Evolutionary conservation across 2,329 filamentous ascomycete species (phyloP).

Genomic region (Sordariomycetes sp.): DNA sequence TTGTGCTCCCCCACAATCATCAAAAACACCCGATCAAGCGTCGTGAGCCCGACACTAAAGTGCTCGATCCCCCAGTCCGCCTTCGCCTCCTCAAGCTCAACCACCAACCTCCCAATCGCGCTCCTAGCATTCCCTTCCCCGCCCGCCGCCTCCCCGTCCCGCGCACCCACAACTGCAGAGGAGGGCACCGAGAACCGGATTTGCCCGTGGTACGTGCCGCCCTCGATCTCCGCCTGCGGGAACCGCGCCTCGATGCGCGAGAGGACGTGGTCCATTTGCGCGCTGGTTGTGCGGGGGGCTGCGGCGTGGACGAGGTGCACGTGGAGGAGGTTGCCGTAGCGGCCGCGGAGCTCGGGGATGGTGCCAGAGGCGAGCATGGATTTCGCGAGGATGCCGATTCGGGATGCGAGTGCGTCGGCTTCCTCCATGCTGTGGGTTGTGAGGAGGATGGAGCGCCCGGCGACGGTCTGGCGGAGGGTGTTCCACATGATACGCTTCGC

Average conservation of each 20-base stretch:
- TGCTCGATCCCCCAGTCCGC: conserved; percentile 61
- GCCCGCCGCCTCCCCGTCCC: conserved; percentile 12
- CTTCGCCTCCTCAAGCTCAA: conserved; percentile 59
- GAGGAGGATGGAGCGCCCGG: conserved; percentile 69
- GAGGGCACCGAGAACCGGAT: conserved; percentile 68
- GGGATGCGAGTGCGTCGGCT: conserved; percentile 72
- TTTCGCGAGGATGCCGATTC: conserved; percentile 75
- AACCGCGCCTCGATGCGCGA: conserved; percentile 52
- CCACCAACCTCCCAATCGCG: conserved; percentile 57
- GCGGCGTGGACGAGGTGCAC: conserved; percentile 67
- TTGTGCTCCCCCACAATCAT: conserved; percentile 71
- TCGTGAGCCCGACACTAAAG: conserved; percentile 78
- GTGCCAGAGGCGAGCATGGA: conserved; percentile 78
- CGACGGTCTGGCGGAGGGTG: conserved; percentile 59
- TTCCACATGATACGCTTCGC: conserved; percentile 91
- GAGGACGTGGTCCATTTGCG: conserved; percentile 54
- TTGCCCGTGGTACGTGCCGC: conserved; percentile 72
- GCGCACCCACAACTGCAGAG: conserved; percentile 17
- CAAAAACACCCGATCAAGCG: conserved; percentile 83
- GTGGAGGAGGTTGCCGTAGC: conserved; percentile 67
- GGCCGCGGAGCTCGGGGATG: conserved; percentile 55
- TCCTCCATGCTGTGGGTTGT: conserved; percentile 96
- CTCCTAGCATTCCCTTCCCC: conserved; percentile 20
- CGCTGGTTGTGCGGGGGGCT: conserved; percentile 58
- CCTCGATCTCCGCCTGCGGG: conserved; percentile 53